Evolutionary conservation across 805 yeast species (phyloP), one percentile per base, ranked within the genome.

Genomic region (Cyberlindnera amylophila): DNA sequence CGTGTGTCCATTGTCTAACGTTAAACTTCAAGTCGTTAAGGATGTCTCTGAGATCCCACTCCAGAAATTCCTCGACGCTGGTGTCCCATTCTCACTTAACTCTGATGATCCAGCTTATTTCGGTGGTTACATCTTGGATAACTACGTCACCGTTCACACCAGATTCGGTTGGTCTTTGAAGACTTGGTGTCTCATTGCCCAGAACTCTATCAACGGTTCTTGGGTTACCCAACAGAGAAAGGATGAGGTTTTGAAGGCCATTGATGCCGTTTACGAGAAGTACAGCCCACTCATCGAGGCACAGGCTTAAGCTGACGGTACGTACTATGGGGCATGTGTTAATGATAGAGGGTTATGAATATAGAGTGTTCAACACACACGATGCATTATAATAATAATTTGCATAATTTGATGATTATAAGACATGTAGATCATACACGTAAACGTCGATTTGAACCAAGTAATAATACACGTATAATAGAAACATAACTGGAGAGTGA

Each of bases 91-190:
- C 61, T 80, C 88, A 33, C 69, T 86, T 59, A 86, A 86, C 62
- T 79, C 86, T 4, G 88, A 82, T 58, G 89, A 82, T 58, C 89
- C 89, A 31, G 86, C 93, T 4, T 86, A 86, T 60, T 86, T 86
- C 58, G 91, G 91, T 36, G 91, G 88, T n/a, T 85, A 84, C 63
- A 78, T 85, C 50, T 65, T 86, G 50, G 91, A 86, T 57, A 86
- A 85, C 63, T 86, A 85, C 61, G 57, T 74, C 24, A 75, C 74
- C 29, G 86, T 84, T 23, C 85, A 84, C 48, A 69, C 75, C 41
- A 70, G 74, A 49, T 86, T 86, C 62, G 79, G 80, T 5, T 80
- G 86, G 64, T 66, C 73, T 35, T 57, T 72, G 42, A 64, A 71
- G 13, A 74, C 78, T 34, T 86, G 93, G 93, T 67, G 69, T 37